Percentiles rank a stretch among this genome's conserved stretches.
Conservation (phyloP, 768 basidiomycete species). For the Glaciozyma antarctica region DNA sequence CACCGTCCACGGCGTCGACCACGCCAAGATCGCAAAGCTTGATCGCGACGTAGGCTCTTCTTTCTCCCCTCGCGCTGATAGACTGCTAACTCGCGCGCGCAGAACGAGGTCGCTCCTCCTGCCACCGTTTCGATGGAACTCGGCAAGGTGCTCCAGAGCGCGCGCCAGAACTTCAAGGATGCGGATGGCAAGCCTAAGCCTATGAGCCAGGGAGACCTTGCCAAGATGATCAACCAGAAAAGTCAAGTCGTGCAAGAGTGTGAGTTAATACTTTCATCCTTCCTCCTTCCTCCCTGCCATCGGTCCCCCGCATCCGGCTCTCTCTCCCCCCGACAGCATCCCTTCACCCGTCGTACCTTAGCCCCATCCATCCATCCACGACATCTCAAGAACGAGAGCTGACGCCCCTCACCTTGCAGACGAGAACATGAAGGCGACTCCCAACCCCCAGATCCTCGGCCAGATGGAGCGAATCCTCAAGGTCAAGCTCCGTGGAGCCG, state of each 20-base stretch:
- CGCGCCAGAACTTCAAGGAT: conserved; percentile 27
- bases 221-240: conserved; percentile 30
- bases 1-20: conserved; percentile 20
- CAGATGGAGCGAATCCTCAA: conserved; percentile 32
- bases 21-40: conserved; percentile 33
- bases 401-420: conserved; percentile 1
- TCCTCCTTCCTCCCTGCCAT: not conserved
- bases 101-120: conserved; percentile 32
- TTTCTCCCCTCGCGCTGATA: too few relatives aligned
- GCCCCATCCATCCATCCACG: not conserved
- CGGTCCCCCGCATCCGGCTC: not conserved
- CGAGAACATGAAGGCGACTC: conserved; percentile 33
- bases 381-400: not conserved
- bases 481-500: conserved; percentile 27
- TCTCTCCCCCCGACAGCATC: too few relatives aligned
- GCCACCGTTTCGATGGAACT: conserved; percentile 31
- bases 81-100: not conserved
- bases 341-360: too few relatives aligned
- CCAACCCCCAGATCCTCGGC: conserved; percentile 28
- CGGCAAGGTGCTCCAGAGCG: conserved; percentile 32
- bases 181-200: conserved; percentile 22
- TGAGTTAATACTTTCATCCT: not conserved
- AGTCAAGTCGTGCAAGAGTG: conserved; percentile 28
- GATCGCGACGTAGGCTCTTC: conserved; percentile 20
- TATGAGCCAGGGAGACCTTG: conserved; percentile 26